Evolutionary conservation across 225 moss, liverwort and hornwort genomes (phyloP).

Genomic region (Rhytidiadelphus loreus): DNA sequence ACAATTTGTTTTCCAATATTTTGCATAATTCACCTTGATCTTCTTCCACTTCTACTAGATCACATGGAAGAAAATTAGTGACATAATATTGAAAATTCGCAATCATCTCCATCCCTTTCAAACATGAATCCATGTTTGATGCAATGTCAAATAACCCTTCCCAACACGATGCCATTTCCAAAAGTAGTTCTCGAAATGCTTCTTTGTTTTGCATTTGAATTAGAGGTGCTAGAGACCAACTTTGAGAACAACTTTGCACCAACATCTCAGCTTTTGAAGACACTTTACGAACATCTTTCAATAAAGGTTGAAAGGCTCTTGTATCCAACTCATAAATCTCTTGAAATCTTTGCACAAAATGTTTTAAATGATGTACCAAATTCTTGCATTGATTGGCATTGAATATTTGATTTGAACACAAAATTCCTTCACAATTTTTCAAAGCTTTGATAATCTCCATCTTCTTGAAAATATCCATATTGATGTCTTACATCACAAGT

Average conservation of each 20-base stretch:
- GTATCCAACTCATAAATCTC: neutral
- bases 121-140: neutral
- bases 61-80: neutral
- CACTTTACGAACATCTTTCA: neutral
- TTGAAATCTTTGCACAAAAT: neutral
- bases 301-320: neutral
- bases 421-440: neutral
- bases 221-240: neutral
- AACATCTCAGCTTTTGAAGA: neutral
- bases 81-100: neutral
- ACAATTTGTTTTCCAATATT: neutral
- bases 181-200: neutral
- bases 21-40: neutral
- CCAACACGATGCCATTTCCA: neutral
- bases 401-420: neutral
- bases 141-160: neutral
- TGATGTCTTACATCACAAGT: neutral
- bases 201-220: neutral
- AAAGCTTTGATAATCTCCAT: neutral
- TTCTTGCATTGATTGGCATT: neutral
- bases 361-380: neutral
- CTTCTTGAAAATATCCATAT: neutral
- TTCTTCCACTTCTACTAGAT: neutral
- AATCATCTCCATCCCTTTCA: neutral
- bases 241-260: neutral